Conservation (phyloP, 2,329 filamentous ascomycete species). For the Anthostomella pinea region DNA sequence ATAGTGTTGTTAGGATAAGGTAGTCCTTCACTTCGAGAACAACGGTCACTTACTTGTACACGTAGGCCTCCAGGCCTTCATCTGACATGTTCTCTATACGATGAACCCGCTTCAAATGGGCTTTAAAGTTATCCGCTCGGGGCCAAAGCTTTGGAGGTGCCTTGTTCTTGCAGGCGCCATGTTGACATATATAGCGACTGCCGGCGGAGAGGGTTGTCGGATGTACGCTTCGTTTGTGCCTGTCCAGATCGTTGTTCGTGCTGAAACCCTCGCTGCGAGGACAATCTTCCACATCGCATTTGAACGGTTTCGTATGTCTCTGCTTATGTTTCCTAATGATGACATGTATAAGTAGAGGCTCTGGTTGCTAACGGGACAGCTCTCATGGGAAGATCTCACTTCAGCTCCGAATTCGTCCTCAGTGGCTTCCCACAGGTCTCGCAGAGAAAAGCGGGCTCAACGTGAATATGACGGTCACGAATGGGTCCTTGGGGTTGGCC, state of each 20-base stretch:
- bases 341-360: constrained; percentile 18
- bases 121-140: constrained; percentile 80
- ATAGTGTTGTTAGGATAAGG: constrained; percentile 15
- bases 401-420: constrained; percentile 55
- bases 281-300: constrained; percentile 60
- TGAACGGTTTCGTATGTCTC: constrained; percentile 66
- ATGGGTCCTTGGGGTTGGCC: constrained; percentile 9
- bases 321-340: constrained; percentile 67
- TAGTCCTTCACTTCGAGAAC: not conserved
- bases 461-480: constrained; percentile 11
- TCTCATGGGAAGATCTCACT: constrained; percentile 37
- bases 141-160: constrained; percentile 77
- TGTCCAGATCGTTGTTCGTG: constrained; percentile 76
- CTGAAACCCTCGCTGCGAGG: constrained; percentile 65
- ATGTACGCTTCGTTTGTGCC: constrained; percentile 75
- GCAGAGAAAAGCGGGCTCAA: constrained; percentile 32
- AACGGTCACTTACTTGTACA: constrained; percentile 26
- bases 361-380: not conserved
- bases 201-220: constrained; percentile 42
- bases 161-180: constrained; percentile 53
- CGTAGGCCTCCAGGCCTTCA: constrained; percentile 37
- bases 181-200: constrained; percentile 59
- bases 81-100: constrained; percentile 33
- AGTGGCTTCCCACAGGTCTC: constrained; percentile 38
- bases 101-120: constrained; percentile 73